Evolutionary conservation across 2,329 filamentous ascomycete genomes (phyloP).

Genomic region (Diaporthe citrichinensis): DNA sequence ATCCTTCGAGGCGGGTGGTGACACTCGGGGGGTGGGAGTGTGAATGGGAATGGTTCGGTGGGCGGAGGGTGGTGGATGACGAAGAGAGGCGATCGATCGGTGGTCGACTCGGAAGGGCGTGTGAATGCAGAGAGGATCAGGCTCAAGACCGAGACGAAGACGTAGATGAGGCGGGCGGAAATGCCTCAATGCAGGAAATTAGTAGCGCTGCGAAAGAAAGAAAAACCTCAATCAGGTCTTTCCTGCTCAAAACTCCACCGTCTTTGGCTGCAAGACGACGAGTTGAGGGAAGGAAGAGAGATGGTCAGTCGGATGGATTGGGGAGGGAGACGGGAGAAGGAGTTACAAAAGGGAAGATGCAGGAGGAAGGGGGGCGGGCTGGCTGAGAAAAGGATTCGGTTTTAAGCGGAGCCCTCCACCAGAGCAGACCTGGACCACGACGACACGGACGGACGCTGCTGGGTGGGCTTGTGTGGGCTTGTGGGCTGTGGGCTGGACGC

Average conservation of each 20-base stretch:
- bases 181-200: constrained; percentile 32
- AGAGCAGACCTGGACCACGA: constrained; percentile 20
- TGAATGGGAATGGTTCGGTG: constrained; percentile 1
- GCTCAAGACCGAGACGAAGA: neutral
- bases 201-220: neutral
- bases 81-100: constrained; percentile 25
- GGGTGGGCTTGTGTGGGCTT: constrained; percentile 1
- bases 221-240: constrained; percentile 19
- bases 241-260: constrained; percentile 37
- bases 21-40: neutral
- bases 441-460: constrained; percentile 19
- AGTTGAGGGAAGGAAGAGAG: constrained; percentile 34
- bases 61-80: constrained; percentile 29
- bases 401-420: constrained; percentile 35
- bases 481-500: constrained; percentile 19
- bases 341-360: constrained; percentile 41
- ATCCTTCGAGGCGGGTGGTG: neutral
- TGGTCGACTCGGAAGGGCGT: constrained; percentile 23
- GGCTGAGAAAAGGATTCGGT: constrained; percentile 43
- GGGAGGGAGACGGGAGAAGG: constrained; percentile 41
- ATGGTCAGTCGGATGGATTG: constrained; percentile 19
- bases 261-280: constrained; percentile 35
- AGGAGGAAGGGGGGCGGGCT: constrained; percentile 42
- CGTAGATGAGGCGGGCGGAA: neutral
- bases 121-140: neutral